These are phyloP conservation scores for Lathyrus aphaca DNA, from an alignment of 306 rosid species.

Conservation along the genomic window DNA sequence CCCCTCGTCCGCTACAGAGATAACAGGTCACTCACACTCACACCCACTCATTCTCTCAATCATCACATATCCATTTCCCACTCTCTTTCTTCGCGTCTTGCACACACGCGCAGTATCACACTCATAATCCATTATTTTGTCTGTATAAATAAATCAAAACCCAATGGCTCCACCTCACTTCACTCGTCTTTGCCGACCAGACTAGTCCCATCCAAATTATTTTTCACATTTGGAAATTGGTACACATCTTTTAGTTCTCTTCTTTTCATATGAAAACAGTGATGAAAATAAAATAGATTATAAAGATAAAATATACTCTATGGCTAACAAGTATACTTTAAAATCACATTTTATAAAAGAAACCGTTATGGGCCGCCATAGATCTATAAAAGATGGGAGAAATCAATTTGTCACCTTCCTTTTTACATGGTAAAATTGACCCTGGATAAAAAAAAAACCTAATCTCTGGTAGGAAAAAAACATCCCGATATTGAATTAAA, in stretches of 20 bases:
- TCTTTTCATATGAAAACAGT: no score
- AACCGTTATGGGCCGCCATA: no score
- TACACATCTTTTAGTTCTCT: neutral
- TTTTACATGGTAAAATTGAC: no score
- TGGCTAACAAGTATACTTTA: no score
- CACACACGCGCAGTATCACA: constrained; percentile 44
- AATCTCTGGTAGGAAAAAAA: no score
- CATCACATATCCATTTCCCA: constrained; percentile 51
- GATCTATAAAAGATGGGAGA: no score
- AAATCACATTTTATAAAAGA: no score
- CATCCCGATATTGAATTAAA: no score
- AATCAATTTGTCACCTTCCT: no score
- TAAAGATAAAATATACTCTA: no score
- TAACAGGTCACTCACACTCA: constrained; percentile 64
- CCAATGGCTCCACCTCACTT: constrained; percentile 50
- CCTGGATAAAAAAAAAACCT: no score
- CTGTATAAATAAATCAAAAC: constrained; percentile 27
- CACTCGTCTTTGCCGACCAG: constrained; percentile 65
- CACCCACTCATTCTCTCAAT: constrained; percentile 95
- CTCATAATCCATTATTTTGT: constrained; percentile 50
- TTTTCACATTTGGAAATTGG: constrained; percentile 45
- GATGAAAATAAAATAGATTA: no score
- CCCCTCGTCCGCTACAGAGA: constrained; percentile 89
- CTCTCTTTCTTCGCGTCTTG: constrained; percentile 35
- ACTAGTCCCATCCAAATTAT: constrained; percentile 72